These are phyloP conservation scores for Penicillium italicum DNA, from an alignment of 2,329 filamentous ascomycete genomes.

Conservation along the genomic window DNA sequence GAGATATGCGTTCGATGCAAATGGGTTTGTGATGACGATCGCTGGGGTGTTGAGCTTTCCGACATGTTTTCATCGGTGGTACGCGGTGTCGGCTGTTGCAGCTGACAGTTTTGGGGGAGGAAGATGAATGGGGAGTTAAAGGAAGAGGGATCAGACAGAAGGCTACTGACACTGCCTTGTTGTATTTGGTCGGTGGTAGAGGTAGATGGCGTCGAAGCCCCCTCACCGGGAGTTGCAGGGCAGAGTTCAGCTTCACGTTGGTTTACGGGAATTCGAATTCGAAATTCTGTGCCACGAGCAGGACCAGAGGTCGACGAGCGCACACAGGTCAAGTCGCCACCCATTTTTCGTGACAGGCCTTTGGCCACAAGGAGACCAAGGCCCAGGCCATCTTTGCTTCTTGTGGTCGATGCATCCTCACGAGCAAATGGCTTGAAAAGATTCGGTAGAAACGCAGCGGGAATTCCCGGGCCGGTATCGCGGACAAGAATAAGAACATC, in stretches of 20 bases:
- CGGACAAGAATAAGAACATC: constrained; percentile 60
- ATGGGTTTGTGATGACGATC: constrained; percentile 20
- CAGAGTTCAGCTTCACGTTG: constrained; percentile 45
- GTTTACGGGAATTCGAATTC: constrained; percentile 61
- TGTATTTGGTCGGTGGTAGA: constrained; percentile 21
- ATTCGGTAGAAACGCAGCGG: constrained; percentile 61
- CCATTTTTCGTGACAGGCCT: constrained; percentile 64
- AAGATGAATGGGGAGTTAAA: constrained; percentile 23
- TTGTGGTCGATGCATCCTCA: constrained; percentile 64
- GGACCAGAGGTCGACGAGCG: constrained; percentile 61
- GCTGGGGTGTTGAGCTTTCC: constrained; percentile 23
- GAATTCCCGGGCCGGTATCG: constrained; percentile 67
- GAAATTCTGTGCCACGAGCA: constrained; percentile 63
- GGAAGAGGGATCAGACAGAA: constrained; percentile 20
- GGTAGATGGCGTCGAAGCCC: constrained; percentile 34
- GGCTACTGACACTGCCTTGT: constrained; percentile 23
- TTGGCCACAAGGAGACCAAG: constrained; percentile 70
- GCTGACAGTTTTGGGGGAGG: constrained; percentile 25
- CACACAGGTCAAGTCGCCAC: constrained; percentile 63
- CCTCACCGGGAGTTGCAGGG: constrained; percentile 48
- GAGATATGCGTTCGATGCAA: constrained; percentile 27
- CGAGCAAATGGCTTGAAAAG: constrained; percentile 68
- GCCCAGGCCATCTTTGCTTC: constrained; percentile 65
- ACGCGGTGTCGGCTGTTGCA: constrained; percentile 32
- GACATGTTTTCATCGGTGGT: constrained; percentile 27